These are phyloP conservation scores for Cystobasidium slooffiae DNA, from an alignment of 1,284 basidiomycete species.

Conservation along the genomic window DNA sequence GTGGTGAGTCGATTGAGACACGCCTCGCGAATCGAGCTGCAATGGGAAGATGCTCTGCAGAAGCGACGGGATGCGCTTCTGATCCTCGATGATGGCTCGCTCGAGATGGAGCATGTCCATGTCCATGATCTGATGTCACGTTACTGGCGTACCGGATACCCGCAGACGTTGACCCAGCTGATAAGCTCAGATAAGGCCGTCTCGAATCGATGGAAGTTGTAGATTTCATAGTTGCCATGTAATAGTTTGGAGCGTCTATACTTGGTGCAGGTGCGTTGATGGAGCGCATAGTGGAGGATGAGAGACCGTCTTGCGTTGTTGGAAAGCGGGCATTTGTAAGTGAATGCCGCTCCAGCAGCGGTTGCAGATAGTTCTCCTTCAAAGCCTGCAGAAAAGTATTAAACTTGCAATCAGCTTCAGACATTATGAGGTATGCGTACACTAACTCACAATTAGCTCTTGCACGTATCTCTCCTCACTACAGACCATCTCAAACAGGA, in stretches of 20 bases:
- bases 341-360: slow-evolving; percentile 78
- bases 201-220: slow-evolving; percentile 37
- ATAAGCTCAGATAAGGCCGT: slow-evolving; percentile 57
- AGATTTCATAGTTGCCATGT: slow-evolving; percentile 23
- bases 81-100: slow-evolving; percentile 8
- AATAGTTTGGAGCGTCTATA: background rate
- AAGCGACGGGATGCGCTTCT: slow-evolving; percentile 16
- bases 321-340: slow-evolving; percentile 61
- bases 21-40: slow-evolving; percentile 73
- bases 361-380: slow-evolving; percentile 89
- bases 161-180: slow-evolving; percentile 51
- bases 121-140: slow-evolving; percentile 13
- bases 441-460: slow-evolving; percentile 39
- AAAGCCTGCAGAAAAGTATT: slow-evolving; percentile 63
- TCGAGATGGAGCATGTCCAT: slow-evolving; percentile 44
- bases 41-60: slow-evolving; percentile 76
- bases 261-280: background rate
- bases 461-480: slow-evolving; percentile 84
- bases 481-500: slow-evolving; percentile 95
- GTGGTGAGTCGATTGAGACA: slow-evolving; percentile 13
- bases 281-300: slow-evolving; percentile 39
- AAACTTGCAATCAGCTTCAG: background rate
- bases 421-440: background rate
- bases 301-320: slow-evolving; percentile 46
- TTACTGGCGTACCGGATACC: background rate